Percentiles rank a stretch among this genome's conserved stretches.
Evolutionary conservation across 2,329 filamentous ascomycete genomes (phyloP).

Genomic region (Tolypocladium pustulatum): DNA sequence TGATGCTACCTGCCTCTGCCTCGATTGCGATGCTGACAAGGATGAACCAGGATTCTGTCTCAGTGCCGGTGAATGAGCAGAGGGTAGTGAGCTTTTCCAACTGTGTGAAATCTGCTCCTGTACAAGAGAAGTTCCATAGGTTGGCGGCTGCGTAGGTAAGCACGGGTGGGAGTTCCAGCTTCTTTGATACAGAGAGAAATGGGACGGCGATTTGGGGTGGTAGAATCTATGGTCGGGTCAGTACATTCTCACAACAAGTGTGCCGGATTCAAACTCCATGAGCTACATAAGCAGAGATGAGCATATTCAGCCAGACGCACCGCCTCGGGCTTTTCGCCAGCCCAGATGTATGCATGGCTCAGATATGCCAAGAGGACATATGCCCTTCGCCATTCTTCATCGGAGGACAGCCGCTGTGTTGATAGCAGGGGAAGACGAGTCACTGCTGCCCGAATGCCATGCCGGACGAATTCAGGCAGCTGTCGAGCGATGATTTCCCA

Average conservation of each 20-base stretch:
- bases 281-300: background rate
- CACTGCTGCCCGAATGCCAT: constrained; percentile 52
- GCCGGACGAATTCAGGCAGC: constrained; percentile 56
- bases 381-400: constrained; percentile 70
- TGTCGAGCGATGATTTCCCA: constrained; percentile 69
- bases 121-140: constrained; percentile 78
- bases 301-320: constrained; percentile 29
- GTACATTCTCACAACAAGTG: background rate
- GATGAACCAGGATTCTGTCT: constrained; percentile 93
- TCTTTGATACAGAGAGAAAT: constrained; percentile 58
- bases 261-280: background rate
- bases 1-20: constrained; percentile 61
- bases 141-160: constrained; percentile 80
- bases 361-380: constrained; percentile 73
- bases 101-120: constrained; percentile 42
- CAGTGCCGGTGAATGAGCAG: constrained; percentile 77
- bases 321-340: constrained; percentile 62
- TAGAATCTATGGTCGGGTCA: constrained; percentile 35
- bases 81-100: constrained; percentile 63
- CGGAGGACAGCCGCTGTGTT: constrained; percentile 48
- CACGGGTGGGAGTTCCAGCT: constrained; percentile 74
- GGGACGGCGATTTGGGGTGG: constrained; percentile 71
- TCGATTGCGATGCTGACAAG: constrained; percentile 86
- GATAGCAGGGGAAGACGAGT: constrained; percentile 59
- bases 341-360: constrained; percentile 84